Conservation (phyloP, 768 basidiomycete genomes). For the Mycena capillaripes region DNA sequence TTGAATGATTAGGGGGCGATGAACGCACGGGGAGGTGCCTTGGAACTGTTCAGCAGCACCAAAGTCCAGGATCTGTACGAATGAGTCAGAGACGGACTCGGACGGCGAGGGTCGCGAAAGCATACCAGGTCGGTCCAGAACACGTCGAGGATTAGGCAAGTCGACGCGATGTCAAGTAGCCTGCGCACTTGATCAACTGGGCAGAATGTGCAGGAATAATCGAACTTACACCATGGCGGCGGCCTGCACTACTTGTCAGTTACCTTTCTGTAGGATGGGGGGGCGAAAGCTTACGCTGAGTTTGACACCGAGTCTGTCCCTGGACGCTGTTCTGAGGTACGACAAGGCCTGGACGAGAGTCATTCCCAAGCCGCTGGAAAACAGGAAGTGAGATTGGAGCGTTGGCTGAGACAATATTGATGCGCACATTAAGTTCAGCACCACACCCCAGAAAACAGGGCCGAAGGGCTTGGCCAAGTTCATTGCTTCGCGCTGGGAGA, state of each 20-base stretch:
- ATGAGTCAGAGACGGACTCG: too few relatives aligned
- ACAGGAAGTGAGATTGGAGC: neutral
- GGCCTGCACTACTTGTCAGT: neutral
- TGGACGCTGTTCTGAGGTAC: slow-evolving; percentile 4
- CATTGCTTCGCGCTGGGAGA: neutral
- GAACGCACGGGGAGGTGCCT: neutral
- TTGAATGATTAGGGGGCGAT: too few relatives aligned
- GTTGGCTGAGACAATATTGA: too few relatives aligned
- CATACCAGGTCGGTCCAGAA: slow-evolving; percentile 21
- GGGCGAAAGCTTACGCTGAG: neutral
- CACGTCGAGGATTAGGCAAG: neutral
- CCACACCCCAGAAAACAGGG: slow-evolving; percentile 18
- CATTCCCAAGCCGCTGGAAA: slow-evolving; percentile 16
- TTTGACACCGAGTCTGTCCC: slow-evolving; percentile 2
- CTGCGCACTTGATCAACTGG: neutral
- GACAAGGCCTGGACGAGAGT: slow-evolving; percentile 8
- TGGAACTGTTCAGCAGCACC: slow-evolving; percentile 6
- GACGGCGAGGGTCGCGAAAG: too few relatives aligned
- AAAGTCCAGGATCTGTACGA: neutral
- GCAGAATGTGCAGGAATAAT: too few relatives aligned
- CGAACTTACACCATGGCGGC: slow-evolving; percentile 17
- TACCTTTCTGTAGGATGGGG: neutral
- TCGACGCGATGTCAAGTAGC: slow-evolving; percentile 22
- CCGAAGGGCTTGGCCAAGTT: slow-evolving; percentile 19
- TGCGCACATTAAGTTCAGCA: slow-evolving; percentile 18